These are phyloP conservation scores for Ophiostoma himal-ulmi DNA, from an alignment of 2,329 filamentous ascomycete genomes.

Conservation along the genomic window DNA sequence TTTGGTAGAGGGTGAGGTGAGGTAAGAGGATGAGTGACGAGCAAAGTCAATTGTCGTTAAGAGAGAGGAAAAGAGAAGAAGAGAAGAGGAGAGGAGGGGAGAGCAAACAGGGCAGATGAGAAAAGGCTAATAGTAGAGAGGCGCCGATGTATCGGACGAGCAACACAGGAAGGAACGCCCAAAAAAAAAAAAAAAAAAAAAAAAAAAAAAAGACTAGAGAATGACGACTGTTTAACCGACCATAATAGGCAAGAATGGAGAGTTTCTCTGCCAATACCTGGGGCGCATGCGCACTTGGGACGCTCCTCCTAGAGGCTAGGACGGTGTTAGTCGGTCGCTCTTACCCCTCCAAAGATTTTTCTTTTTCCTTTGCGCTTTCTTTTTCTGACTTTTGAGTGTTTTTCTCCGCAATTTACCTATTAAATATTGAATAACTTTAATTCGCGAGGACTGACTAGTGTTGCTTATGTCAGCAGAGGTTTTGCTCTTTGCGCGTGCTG, in stretches of 20 bases:
- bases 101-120: neutral
- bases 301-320: neutral
- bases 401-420: neutral
- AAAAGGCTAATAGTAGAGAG: neutral
- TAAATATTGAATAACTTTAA: neutral
- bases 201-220: constrained; percentile 2
- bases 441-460: neutral
- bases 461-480: neutral
- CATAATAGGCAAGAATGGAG: constrained; percentile 16
- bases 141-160: neutral
- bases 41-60: constrained; percentile 13
- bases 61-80: neutral
- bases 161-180: neutral
- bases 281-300: neutral
- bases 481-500: neutral
- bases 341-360: constrained; percentile 12
- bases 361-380: neutral
- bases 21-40: neutral
- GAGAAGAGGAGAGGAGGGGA: neutral
- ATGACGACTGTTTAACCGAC: constrained; percentile 20
- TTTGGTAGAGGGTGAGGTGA: neutral
- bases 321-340: constrained; percentile 18
- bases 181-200: neutral
- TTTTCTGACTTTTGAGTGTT: neutral
- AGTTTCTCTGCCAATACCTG: neutral